Percentiles rank a stretch among this genome's conserved stretches.
These are phyloP conservation scores for Lathyrus oleraceus DNA, from an alignment of 306 rosid species.

Conservation along the genomic window DNA sequence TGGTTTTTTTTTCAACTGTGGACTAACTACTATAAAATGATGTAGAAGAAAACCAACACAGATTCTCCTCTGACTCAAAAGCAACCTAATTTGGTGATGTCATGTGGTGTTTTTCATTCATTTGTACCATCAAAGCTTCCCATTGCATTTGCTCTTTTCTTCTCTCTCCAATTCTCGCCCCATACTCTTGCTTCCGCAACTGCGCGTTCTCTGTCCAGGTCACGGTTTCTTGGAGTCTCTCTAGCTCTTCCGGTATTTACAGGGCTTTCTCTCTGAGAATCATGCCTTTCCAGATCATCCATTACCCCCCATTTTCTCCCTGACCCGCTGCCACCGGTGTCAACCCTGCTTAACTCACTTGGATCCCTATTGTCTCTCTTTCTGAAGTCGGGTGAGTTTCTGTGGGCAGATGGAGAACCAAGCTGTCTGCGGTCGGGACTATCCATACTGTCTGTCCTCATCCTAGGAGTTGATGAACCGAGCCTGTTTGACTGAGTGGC, in stretches of 20 bases:
- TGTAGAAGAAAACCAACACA: constrained; percentile 50
- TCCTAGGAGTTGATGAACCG: constrained; percentile 83
- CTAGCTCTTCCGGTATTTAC: constrained; percentile 73
- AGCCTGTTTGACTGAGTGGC: constrained; percentile 57
- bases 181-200: constrained; percentile 97
- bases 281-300: constrained; percentile 74
- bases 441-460: constrained; percentile 64
- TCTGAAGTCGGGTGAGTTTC: constrained; percentile 80
- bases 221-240: constrained; percentile 84
- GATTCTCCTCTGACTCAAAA: constrained; percentile 45
- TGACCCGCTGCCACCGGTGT: constrained; percentile 72
- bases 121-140: constrained; percentile 90
- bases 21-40: constrained; percentile 36
- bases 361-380: constrained; percentile 70
- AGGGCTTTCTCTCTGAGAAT: constrained; percentile 82
- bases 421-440: constrained; percentile 73
- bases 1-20: constrained; percentile 30
- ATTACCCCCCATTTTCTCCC: constrained; percentile 87
- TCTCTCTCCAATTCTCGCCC: constrained; percentile 98
- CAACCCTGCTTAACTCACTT: constrained; percentile 53
- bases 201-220: constrained; percentile 88
- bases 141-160: constrained; percentile 70
- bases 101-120: constrained; percentile 48
- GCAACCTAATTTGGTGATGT: constrained; percentile 31
- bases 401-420: constrained; percentile 74